Evolutionary conservation across 2,329 filamentous ascomycete species (phyloP), one percentile per base, ranked within the genome.

Genomic region (Nothopassalora personata): DNA sequence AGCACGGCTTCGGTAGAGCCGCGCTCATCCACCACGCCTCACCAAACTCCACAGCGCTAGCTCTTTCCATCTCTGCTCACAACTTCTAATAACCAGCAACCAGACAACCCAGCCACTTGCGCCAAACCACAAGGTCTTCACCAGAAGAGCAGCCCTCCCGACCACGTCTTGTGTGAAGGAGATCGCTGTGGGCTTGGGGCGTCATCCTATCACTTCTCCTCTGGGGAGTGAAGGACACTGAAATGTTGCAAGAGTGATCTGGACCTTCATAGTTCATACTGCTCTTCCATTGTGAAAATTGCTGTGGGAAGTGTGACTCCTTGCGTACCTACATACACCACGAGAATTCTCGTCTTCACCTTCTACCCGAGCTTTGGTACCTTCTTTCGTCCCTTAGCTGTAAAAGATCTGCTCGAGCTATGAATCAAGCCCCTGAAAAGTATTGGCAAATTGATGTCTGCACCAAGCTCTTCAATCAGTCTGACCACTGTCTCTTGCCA

Each of bases 181-280:
- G 60, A 57, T 57, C 57, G 64, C 67, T 66, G 68, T 68, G 66
- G 61, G 67, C 62, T 70, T 5, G 68, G 66, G 51, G 61, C 51
- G 62, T 62, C 62, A 60, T 31, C 53, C 55, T 43, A 45, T 59
- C 49, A 58, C 59, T 57, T 56, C 31, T 39, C 39, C 39, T 43
- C 18, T 15, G 39, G 13, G 13, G 15, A 43, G 57, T 51, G 45
- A 30, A 48, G 52, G 34, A 36, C 36, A 53, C 36, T 46, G 23
- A 54, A 64, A 19, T 23, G 55, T 68, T 68, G 66, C 67, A 60
- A 68, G 60, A 69, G 50, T 39, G 60, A 61, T 60, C 54, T 61
- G 68, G 68, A 68, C 68, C 68, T 68, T 70, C 68, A 70, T 70
- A 70, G 68, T 70, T 66, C 68, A 69, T 65, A 68, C 66, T 65